Percentiles rank a stretch among this genome's conserved stretches.
These are phyloP conservation scores for Ascochyta clinopodiicola DNA, from an alignment of 2,329 filamentous ascomycete genomes.

Conservation along the genomic window DNA sequence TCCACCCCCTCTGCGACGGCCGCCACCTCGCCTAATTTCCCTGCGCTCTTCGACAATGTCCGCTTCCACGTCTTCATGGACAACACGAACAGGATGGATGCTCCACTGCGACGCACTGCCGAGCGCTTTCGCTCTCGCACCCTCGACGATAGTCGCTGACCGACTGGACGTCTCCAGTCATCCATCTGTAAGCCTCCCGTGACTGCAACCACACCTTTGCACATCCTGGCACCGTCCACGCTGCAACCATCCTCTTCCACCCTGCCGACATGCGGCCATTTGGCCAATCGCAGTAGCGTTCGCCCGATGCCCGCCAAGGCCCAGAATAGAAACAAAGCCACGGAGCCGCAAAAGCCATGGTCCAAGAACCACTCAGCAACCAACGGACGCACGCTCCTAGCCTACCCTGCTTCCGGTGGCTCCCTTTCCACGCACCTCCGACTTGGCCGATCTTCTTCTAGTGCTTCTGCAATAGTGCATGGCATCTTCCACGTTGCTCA, in stretches of 20 bases:
- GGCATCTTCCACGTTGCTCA: not conserved
- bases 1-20: constrained; percentile 14
- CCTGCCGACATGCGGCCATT: not conserved
- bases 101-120: too few relatives aligned
- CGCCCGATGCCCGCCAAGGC: constrained; percentile 1
- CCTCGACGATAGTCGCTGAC: not conserved
- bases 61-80: too few relatives aligned
- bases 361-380: not conserved
- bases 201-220: not conserved
- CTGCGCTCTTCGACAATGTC: not conserved
- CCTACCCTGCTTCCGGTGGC: not conserved
- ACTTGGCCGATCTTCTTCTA: constrained; percentile 5
- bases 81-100: too few relatives aligned
- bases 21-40: constrained; percentile 11
- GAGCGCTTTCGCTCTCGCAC: not conserved
- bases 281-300: not conserved
- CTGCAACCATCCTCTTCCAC: not conserved
- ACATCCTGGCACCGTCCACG: not conserved
- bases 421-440: not conserved
- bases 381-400: constrained; percentile 3
- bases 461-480: not conserved
- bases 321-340: constrained; percentile 1
- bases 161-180: not conserved
- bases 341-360: constrained; percentile 2
- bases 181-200: not conserved